A percentile compares a stretch with the other conserved stretches of the same genome.
phyloP scores from a whole-genome alignment of 2,329 filamentous ascomycete species.

The Dothidotthia symphoricarpi region DNA sequence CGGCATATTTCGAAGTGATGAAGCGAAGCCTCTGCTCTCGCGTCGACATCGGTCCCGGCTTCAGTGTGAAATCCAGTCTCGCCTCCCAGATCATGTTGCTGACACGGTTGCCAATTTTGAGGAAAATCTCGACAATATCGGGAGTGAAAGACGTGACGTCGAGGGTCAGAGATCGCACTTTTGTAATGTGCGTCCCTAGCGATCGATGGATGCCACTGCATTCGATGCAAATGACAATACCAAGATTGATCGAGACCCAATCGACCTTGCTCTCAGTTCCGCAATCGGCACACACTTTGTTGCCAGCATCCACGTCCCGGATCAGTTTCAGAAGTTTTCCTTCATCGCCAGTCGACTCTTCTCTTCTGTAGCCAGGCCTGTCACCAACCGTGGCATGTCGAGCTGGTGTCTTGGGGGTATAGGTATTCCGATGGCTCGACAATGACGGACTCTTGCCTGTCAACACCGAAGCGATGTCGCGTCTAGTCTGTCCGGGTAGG shows the following conservation, averaged over 20 bases:
- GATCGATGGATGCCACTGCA: slow-evolving; percentile 97
- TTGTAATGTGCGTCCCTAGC: slow-evolving; percentile 94
- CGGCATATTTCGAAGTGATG: slow-evolving; percentile 92
- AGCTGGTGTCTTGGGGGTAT: slow-evolving; percentile 61
- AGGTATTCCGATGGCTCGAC: slow-evolving; percentile 55
- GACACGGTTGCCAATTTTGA: slow-evolving; percentile 88
- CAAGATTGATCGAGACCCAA: slow-evolving; percentile 98
- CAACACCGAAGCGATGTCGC: slow-evolving; percentile 88
- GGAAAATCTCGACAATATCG: slow-evolving; percentile 90
- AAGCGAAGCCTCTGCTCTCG: slow-evolving; percentile 91
- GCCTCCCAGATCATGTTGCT: slow-evolving; percentile 98
- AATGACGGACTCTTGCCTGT: slow-evolving; percentile 86
- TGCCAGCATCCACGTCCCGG: slow-evolving; percentile 86
- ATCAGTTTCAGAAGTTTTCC: slow-evolving; percentile 84
- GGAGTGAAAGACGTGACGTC: slow-evolving; percentile 95
- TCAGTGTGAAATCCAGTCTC: slow-evolving; percentile 68
- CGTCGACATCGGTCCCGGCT: slow-evolving; percentile 73
- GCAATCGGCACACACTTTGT: slow-evolving; percentile 92
- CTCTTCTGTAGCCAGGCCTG: slow-evolving; percentile 68
- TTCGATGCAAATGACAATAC: slow-evolving; percentile 94
- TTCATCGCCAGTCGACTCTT: slow-evolving; percentile 74
- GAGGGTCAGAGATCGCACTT: slow-evolving; percentile 89
- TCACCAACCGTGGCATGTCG: slow-evolving; percentile 90
- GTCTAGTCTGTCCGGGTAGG: slow-evolving; percentile 59
- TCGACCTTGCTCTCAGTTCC: slow-evolving; percentile 89